Conservation (phyloP, 2,329 filamentous ascomycete species). For the Neophaeococcomyces aloes region DNA sequence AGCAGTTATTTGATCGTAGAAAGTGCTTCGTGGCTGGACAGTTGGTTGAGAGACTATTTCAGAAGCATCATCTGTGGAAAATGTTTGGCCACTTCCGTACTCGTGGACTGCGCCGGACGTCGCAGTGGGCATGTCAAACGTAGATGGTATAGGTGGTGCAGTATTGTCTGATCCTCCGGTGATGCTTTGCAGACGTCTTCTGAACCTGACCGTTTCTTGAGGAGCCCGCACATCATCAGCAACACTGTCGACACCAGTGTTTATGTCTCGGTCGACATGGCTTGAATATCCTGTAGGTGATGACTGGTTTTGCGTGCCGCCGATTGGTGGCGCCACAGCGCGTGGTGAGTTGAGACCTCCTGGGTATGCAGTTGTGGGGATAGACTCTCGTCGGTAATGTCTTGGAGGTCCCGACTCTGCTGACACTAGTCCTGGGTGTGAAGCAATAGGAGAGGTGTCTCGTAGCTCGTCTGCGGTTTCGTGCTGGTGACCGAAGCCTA, state of each 20-base stretch:
- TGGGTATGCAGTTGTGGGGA: constrained; percentile 21
- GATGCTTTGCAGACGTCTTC: background rate
- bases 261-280: constrained; percentile 3
- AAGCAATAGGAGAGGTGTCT: constrained; percentile 7
- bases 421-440: background rate
- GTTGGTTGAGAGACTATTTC: too few relatives aligned
- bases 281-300: background rate
- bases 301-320: constrained; percentile 10
- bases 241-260: constrained; percentile 9
- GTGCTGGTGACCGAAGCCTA: constrained; percentile 1
- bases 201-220: background rate
- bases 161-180: background rate
- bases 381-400: constrained; percentile 17
- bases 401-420: constrained; percentile 9
- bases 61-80: too few relatives aligned
- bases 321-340: constrained; percentile 17
- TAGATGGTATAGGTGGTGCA: background rate
- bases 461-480: background rate
- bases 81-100: background rate
- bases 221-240: constrained; percentile 7
- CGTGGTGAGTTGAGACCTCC: constrained; percentile 14
- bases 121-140: background rate
- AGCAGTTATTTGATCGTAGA: constrained; percentile 1
- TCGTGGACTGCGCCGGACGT: background rate
- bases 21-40: background rate